Base-by-base conservation (phyloP, 139 green algal species). In the Zygnema circumcarinatum region DNA sequence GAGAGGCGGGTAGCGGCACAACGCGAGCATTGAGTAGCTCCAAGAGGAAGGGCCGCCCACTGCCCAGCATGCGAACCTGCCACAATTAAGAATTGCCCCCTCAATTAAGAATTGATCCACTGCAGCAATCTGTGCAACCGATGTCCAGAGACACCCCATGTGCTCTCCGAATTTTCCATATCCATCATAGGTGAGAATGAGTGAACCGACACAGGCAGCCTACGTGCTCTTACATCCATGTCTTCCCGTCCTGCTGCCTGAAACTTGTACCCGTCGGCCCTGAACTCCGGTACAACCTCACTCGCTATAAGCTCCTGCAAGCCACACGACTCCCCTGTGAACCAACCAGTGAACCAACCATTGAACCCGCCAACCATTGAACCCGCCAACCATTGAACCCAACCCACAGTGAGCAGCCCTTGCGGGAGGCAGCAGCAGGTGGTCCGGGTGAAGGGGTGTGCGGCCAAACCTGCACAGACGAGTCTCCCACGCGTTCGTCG, bases 51-150 rank as follows among this genome's bases (percentile, higher is more conserved):
- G 85, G 85, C 29, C 85, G 80, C 16, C 85, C 85, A 1, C 16
- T 67, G n/a, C 85, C 85, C 80, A 90, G 32, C 85, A 90, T 90
- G 2, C 81, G 86, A 32, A 90, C 81, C 81, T 87, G 79, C 7
- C n/a, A n/a, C n/a, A n/a, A n/a, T n/a, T n/a, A n/a, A n/a, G 25
- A 21, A 80, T n/a, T 29, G 56, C 56, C 56, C 29, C 29, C 25
- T 25, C 25, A 72, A 72, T 72, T 25, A 29, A 72, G 56, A 25
- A 72, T n/a, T 25, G 25, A n/a, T 25, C 56, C 25, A 72, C 29
- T 29, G 25, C 29, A 72, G 56, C 29, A 72, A 29, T n/a, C n/a
- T n/a, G n/a, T n/a, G n/a, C n/a, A n/a, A n/a, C n/a, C n/a, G n/a
- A n/a, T n/a, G n/a, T n/a, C n/a, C n/a, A n/a, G n/a, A n/a, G n/a